Base-by-base conservation (phyloP, 2,329 filamentous ascomycete genomes). In the Aspergillus transmontanensis region DNA sequence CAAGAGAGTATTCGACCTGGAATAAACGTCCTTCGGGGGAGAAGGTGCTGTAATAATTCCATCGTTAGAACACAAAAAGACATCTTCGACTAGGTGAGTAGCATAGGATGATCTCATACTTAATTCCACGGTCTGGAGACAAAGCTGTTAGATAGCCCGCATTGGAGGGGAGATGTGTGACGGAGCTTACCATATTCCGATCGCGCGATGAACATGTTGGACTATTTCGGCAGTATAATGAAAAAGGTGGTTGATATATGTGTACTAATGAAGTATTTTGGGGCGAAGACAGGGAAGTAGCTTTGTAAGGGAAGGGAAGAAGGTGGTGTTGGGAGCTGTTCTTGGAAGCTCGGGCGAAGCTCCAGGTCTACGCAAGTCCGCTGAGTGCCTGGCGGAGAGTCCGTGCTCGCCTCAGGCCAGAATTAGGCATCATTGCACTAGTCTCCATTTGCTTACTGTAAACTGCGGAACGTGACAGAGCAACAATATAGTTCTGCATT, bases 1-100 rank as follows among this genome's bases (percentile, higher is more conserved):
- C 95, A 80, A 99, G 91, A 64, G 95, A 98, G 89, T 99, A 99
- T 90, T 99, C 95, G 85, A 99, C 95, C 85, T 99, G 95, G 88
- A 99, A 99, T 81, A 99, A 92, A 82, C 95, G 95, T 76, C 95
- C 95, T 87, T 99, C 95, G 66, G 95, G 95, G 74, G 95, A 99
- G 88, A 99, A 99, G 87, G 95, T 99, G 87, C 92, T 96, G 78
- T 64, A 10, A 56, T 63, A 21, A 59, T 56, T 16, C 57, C 68
- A 64, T 66, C 59, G 73, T 76, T 63, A 73, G 70, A 66, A 28
- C 43, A 39, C 48, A n/a, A 11, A 14, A n/a, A 61, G 23, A 64
- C 57, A 26, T 57, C 57, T 54, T 39, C 67, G 62, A 54, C 55
- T 12, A 58, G 51, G 23, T 36, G 50, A 65, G 66, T 57, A 28